Percentiles rank a stretch among this genome's conserved stretches.
Conservation (phyloP, 495 filamentous ascomycete genomes). For the Clavariopsis aquatica region DNA sequence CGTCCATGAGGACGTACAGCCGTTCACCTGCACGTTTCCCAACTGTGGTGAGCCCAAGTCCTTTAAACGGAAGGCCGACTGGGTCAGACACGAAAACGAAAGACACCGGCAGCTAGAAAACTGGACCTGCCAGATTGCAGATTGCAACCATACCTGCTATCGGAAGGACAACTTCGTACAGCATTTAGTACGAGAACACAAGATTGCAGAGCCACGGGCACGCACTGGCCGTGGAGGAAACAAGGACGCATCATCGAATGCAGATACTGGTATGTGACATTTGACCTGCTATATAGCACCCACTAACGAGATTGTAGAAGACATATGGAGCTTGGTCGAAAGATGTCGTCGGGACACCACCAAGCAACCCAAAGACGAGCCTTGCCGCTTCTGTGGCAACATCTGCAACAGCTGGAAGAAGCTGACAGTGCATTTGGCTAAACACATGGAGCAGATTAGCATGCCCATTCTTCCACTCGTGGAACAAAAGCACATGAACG, state of each 20-base stretch:
- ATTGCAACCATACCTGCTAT: slow-evolving; percentile 83
- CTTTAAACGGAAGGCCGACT: slow-evolving; percentile 97
- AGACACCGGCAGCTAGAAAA: slow-evolving; percentile 88
- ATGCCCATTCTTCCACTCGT: slow-evolving; percentile 81
- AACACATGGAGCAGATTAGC: slow-evolving; percentile 93
- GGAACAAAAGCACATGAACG: slow-evolving; percentile 40
- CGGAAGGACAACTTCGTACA: slow-evolving; percentile 96
- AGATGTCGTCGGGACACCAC: slow-evolving; percentile 71
- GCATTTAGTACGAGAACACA: slow-evolving; percentile 92
- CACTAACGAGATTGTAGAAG: slow-evolving; percentile 54
- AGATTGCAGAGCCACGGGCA: slow-evolving; percentile 73
- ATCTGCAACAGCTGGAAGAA: slow-evolving; percentile 88
- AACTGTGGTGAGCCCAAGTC: slow-evolving; percentile 85
- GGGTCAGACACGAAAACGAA: slow-evolving; percentile 95
- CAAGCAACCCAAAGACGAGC: slow-evolving; percentile 70
- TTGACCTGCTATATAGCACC: background rate
- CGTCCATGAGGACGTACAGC: slow-evolving; percentile 92
- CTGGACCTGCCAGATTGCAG: slow-evolving; percentile 82
- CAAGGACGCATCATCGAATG: slow-evolving; percentile 46
- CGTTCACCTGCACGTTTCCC: slow-evolving; percentile 91
- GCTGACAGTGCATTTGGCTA: slow-evolving; percentile 89
- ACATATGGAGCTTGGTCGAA: slow-evolving; percentile 77
- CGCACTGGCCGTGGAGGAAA: slow-evolving; percentile 33
- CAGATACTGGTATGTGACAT: slow-evolving; percentile 14
- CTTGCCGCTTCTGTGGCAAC: slow-evolving; percentile 88